Evolutionary conservation across 78 protist genomes (phyloP).

Genomic region (Dictyostelium intermedium): DNA sequence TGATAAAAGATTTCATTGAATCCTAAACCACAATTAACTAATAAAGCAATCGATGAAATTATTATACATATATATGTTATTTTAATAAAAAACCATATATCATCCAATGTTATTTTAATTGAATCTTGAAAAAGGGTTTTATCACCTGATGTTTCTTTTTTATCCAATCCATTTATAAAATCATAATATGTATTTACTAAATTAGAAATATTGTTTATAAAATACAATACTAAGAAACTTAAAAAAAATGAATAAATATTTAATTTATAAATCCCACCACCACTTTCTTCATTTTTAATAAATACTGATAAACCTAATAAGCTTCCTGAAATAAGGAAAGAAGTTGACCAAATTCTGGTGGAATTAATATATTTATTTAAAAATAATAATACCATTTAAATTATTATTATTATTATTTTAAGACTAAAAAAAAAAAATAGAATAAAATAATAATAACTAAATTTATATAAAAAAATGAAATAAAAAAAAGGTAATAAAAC

Average conservation of each 20-base stretch:
- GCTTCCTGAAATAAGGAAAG: neutral
- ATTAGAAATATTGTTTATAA: neutral
- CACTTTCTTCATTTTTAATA: neutral
- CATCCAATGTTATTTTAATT: neutral
- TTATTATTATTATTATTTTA: too few relatives aligned
- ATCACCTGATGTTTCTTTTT: slow-evolving; percentile 32
- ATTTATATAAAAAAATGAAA: too few relatives aligned
- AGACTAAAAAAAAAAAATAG: too few relatives aligned
- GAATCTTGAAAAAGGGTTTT: slow-evolving; percentile 7
- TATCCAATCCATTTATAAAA: slow-evolving; percentile 19
- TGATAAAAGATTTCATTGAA: neutral
- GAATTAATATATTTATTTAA: neutral
- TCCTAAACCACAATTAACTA: neutral
- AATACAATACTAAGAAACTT: neutral
- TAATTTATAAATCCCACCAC: neutral
- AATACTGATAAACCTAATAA: neutral
- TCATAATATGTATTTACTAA: slow-evolving; percentile 23
- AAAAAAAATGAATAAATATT: neutral
- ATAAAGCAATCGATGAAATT: neutral
- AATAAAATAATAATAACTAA: too few relatives aligned
- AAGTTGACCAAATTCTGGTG: neutral
- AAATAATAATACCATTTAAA: neutral
- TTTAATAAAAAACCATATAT: neutral
- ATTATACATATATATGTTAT: neutral
- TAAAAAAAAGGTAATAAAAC: too few relatives aligned